Percentiles rank a stretch among this genome's conserved stretches.
Conservation (phyloP, 306 rosid species). For the Elaeagnus macrophylla region DNA sequence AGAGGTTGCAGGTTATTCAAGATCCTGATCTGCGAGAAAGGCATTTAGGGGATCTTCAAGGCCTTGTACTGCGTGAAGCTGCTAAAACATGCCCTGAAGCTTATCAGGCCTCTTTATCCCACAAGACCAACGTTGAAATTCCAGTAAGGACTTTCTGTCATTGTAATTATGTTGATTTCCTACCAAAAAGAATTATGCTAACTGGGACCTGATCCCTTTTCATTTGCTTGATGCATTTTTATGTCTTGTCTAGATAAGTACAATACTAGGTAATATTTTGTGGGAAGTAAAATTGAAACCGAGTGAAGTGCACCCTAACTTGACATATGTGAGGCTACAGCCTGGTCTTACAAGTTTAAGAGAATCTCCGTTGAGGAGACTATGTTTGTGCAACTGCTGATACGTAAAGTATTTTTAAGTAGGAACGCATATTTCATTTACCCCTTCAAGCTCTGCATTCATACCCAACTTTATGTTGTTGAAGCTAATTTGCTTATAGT, state of each 20-base stretch:
- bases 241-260: neutral
- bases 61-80: slow-evolving; percentile 40
- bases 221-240: neutral
- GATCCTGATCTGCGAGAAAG: slow-evolving; percentile 74
- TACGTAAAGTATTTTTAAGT: neutral
- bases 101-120: slow-evolving; percentile 44
- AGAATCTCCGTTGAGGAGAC: neutral
- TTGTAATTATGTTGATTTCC: neutral
- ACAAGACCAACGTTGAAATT: slow-evolving; percentile 45
- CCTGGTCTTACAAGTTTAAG: too few species aligned
- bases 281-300: too few species aligned
- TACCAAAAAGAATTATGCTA: neutral
- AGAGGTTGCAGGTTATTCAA: slow-evolving; percentile 47
- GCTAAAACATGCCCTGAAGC: slow-evolving; percentile 43
- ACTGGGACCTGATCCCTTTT: neutral
- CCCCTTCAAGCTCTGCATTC: neutral
- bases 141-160: slow-evolving; percentile 46
- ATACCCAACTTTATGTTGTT: neutral
- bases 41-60: slow-evolving; percentile 87
- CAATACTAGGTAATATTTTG: neutral
- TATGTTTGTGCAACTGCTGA: neutral
- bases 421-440: neutral
- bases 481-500: neutral
- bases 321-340: too few species aligned
- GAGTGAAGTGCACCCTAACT: too few species aligned